Evolutionary conservation across 495 filamentous ascomycete species (phyloP).

Genomic region (Penicillium daleae): DNA sequence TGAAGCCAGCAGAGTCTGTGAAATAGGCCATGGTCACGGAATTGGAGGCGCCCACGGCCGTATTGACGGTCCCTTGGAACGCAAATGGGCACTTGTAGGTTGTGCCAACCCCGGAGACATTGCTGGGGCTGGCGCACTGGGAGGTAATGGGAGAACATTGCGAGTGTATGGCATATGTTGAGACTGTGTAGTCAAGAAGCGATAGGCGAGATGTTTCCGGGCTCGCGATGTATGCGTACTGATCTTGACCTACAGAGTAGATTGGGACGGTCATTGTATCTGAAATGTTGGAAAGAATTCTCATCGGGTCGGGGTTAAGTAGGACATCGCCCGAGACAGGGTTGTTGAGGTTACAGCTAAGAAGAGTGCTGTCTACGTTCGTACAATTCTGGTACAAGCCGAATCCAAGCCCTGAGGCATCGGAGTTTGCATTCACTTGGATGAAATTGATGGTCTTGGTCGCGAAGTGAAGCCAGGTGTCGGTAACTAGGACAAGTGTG

Average conservation of each 20-base stretch:
- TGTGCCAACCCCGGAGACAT: neutral
- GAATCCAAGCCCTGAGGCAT: neutral
- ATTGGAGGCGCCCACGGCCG: neutral
- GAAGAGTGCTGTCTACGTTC: neutral
- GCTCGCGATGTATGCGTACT: neutral
- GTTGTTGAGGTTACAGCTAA: neutral
- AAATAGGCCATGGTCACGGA: conserved; percentile 1
- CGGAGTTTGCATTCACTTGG: neutral
- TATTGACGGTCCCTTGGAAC: conserved; percentile 1
- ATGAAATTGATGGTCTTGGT: conserved; percentile 2
- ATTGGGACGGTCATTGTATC: neutral
- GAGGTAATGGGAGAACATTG: neutral
- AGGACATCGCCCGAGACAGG: conserved; percentile 1
- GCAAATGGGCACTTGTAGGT: neutral
- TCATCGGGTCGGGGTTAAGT: neutral
- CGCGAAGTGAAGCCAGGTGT: neutral
- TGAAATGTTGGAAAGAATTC: conserved; percentile 3
- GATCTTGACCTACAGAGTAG: neutral
- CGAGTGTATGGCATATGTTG: neutral
- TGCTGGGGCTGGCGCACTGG: neutral
- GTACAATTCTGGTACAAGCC: conserved; percentile 1
- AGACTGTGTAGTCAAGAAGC: neutral
- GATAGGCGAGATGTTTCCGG: neutral
- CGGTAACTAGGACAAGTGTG: neutral
- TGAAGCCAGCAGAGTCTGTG: neutral